A percentile compares a stretch with the other conserved stretches of the same genome.
Conservation (phyloP, 345 rosid species). For the Citrus trifoliata region DNA sequence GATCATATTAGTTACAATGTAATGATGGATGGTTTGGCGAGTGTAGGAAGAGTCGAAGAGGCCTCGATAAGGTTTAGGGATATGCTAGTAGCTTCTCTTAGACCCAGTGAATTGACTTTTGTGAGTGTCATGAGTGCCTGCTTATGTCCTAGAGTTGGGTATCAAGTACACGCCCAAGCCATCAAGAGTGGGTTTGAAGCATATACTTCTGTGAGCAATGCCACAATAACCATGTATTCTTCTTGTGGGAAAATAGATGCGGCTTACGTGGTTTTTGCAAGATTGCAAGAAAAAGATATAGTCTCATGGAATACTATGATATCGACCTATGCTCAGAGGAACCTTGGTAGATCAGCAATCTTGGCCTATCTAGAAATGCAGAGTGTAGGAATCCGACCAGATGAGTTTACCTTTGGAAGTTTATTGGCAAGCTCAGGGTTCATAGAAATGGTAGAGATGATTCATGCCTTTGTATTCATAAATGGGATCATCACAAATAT, state of each 20-base stretch:
- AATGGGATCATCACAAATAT: constrained; percentile 45
- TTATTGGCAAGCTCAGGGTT: constrained; percentile 48
- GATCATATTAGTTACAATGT: constrained; percentile 68
- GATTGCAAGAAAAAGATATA: constrained; percentile 54
- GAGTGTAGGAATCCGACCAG: constrained; percentile 48
- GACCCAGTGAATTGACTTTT: constrained; percentile 61
- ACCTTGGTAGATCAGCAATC: constrained; percentile 36
- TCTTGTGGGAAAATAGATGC: constrained; percentile 35
- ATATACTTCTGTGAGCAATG: constrained; percentile 54
- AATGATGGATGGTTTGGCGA: constrained; percentile 60
- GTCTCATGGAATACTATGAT: constrained; percentile 80
- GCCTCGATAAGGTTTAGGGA: constrained; percentile 37
- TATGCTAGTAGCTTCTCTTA: constrained; percentile 46
- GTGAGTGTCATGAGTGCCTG: constrained; percentile 55
- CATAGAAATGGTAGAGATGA: constrained; percentile 39
- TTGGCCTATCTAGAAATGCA: constrained; percentile 45
- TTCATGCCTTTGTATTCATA: constrained; percentile 44
- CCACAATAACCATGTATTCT: constrained; percentile 61
- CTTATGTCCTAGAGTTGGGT: constrained; percentile 28
- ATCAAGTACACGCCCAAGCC: constrained; percentile 47
- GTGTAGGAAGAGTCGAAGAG: constrained; percentile 37
- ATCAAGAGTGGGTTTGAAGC: constrained; percentile 55
- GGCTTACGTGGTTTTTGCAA: constrained; percentile 39
- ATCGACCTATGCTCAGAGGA: constrained; percentile 54
- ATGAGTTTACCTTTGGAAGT: constrained; percentile 76